Conservation (phyloP, 805 yeast species). For the Sugiyamaella qingdaonensis region DNA sequence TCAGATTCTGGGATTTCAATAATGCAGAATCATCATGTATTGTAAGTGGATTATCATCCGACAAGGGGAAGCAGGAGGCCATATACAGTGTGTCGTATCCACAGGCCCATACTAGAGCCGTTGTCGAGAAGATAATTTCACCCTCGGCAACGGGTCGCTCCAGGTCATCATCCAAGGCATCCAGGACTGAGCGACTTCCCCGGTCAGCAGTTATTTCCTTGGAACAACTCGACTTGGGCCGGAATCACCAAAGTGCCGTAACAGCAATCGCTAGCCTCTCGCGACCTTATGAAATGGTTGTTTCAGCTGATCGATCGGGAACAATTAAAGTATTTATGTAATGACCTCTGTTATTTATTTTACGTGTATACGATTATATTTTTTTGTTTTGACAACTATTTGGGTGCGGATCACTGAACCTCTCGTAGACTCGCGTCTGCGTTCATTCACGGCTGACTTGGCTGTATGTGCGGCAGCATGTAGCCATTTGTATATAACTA, state of each 20-base stretch:
- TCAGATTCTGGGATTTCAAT: slow-evolving; percentile 36
- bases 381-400: too few species aligned
- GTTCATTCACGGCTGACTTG: neutral
- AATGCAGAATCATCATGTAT: slow-evolving; percentile 31
- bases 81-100: slow-evolving; percentile 25
- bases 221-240: slow-evolving; percentile 43
- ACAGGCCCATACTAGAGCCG: slow-evolving; percentile 38
- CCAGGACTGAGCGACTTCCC: slow-evolving; percentile 21
- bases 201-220: slow-evolving; percentile 37
- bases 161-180: slow-evolving; percentile 1
- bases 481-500: neutral
- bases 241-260: slow-evolving; percentile 49
- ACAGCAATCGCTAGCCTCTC: slow-evolving; percentile 44
- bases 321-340: slow-evolving; percentile 49
- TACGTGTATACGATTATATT: neutral
- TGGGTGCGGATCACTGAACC: too few species aligned
- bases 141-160: slow-evolving; percentile 11
- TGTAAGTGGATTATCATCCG: slow-evolving; percentile 32
- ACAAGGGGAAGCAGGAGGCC: slow-evolving; percentile 14
- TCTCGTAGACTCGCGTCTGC: too few species aligned
- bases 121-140: slow-evolving; percentile 36
- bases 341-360: neutral
- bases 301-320: slow-evolving; percentile 68
- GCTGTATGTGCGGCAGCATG: neutral
- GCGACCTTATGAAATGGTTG: slow-evolving; percentile 54